Evolutionary conservation across 345 rosid species (phyloP).

Genomic region (Orychophragmus violaceus): DNA sequence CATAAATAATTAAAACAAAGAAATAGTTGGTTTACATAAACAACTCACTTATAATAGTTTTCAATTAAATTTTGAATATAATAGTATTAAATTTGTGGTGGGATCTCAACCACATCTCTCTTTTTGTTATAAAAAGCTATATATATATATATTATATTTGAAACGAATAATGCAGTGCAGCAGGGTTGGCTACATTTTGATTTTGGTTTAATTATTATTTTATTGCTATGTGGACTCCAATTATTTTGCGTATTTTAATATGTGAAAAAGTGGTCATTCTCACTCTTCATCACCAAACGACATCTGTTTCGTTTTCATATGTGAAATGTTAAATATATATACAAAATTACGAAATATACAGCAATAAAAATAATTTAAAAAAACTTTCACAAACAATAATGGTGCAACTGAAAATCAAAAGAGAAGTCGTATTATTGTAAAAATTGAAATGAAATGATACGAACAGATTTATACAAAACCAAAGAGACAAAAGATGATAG

Average conservation of each 20-base stretch:
- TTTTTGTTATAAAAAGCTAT: neutral
- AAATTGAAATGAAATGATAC: conserved; percentile 11
- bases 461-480: conserved; percentile 14
- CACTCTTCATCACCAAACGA: conserved; percentile 19
- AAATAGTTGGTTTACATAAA: too few relatives aligned
- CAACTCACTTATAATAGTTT: too few relatives aligned
- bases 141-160: neutral
- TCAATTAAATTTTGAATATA: too few relatives aligned
- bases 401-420: conserved; percentile 6
- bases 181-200: conserved; percentile 20
- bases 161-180: neutral
- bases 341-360: neutral
- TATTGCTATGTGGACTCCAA: conserved; percentile 26
- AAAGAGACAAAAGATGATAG: conserved; percentile 22
- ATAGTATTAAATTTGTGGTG: too few relatives aligned
- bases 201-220: neutral
- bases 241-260: conserved; percentile 18
- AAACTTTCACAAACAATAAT: neutral
- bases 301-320: conserved; percentile 4
- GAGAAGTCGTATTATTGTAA: conserved; percentile 13
- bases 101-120: conserved; percentile 10
- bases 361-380: neutral
- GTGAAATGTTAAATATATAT: conserved; percentile 2
- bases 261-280: conserved; percentile 19
- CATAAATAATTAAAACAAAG: too few relatives aligned